Base-by-base conservation (phyloP, 2,329 filamentous ascomycete species). In the Neodidymelliopsis sp. region DNA sequence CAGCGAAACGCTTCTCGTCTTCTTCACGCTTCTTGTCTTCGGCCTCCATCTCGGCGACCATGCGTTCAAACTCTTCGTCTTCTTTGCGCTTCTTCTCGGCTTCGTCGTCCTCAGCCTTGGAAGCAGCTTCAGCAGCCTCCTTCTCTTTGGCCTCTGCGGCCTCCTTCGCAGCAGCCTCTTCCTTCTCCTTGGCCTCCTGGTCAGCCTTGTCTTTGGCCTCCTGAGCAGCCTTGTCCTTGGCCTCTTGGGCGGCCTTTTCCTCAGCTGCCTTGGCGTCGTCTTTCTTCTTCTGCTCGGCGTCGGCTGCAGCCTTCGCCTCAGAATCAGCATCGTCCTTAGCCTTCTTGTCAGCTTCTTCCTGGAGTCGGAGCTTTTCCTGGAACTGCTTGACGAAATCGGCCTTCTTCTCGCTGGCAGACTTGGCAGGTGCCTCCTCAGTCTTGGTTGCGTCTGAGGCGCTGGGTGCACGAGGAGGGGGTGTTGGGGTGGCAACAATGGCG, bases 371-470 rank as follows among this genome's bases (percentile, higher is more conserved):
- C 34, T 76, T 70, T 52, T 74, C 69, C 68, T 81, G 82, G 67
- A 96, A 87, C 69, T 90, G 87, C 70, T 89, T 85, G 73, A 88
- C 88, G 56, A 81, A 80, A 10, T 76, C 76, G 19, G 69, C 70
- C 62, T 78, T 77, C 56, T 90, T 90, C 75, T 96, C 89, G 70
- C 93, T 73, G 11, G 84, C 83, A 1, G 88, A 88, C 81, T 94
- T 94, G 30, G 77, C 78, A 18, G 79, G 79, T 66, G 79, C 90
- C 12, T 84, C 80, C 30, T 90, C 87, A 44, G 75, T 76, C 63
- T 94, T 89, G 15, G 87, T 80, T 15, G 85, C 80, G 31, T 80
- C 75, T 11, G 75, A 83, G 15, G 79, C 80, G 60, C 84, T 91
- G 8, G 83, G 78, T 2, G 87, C 80, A 66, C 91, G 91, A 18